Evolutionary conservation across 2,329 filamentous ascomycete genomes (phyloP), one percentile per base, ranked within the genome.

Genomic region (Penicillium digitatum): DNA sequence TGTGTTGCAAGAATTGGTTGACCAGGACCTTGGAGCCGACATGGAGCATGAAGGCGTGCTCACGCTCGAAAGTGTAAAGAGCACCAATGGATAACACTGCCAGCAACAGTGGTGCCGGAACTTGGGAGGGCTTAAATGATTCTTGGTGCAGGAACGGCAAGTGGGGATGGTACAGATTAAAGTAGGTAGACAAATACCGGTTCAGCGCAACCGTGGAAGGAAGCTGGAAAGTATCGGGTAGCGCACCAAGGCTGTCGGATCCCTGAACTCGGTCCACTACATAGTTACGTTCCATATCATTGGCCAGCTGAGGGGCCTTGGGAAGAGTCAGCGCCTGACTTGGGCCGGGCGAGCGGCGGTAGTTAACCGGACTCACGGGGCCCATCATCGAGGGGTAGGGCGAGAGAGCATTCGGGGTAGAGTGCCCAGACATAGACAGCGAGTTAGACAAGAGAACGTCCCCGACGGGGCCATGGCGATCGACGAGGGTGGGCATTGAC

Each of bases 11-110:
- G 74, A 97, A 97, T 72, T 96, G 90, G 71, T 95, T 96, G 66
- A 97, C 92, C 18, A 99, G 83, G 27, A 97, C 89, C 79, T 97
- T 99, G 56, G 94, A 96, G 18, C 93, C 94, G 64, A 97, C 95
- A 76, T 99, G 94, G 22, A 96, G 84, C 82, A 95, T 90, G 72
- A 96, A 97, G 0, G 94, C 94, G 71, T 96, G 89, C 66, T 97
- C 93, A 70, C 96, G 90, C 69, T 97, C 93, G 71, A 97, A 97
- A 16, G 93, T 93, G 75, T 97, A 97, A 20, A 99, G 79, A 10
- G 94, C 93, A 66, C 94, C 94, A 59, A 99, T 96, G 26, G 94
- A 97, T 48, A 99, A 79, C 16, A 96, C 90, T 0, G 92, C 90
- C 40, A 97, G 82, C 31, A 99, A 79, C 9, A 99, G 79, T 20